Conservation (phyloP, 2,329 filamentous ascomycete genomes). For the Cercospora berteroae region DNA sequence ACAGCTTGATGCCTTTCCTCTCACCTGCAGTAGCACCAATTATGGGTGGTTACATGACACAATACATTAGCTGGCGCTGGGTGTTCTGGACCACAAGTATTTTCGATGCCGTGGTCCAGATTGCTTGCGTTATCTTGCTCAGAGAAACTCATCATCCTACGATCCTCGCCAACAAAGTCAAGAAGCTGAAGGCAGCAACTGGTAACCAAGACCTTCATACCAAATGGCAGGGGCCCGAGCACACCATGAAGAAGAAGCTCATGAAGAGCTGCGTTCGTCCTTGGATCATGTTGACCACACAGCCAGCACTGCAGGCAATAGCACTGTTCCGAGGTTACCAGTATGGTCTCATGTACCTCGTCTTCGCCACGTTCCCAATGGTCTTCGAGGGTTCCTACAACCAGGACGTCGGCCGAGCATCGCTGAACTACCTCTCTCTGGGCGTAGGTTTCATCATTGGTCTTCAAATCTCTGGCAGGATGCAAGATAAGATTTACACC, state of each 20-base stretch:
- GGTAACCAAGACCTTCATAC: conserved; percentile 28
- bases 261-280: conserved; percentile 30
- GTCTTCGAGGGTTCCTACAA: conserved; percentile 30
- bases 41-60: conserved; percentile 61
- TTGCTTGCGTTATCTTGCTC: conserved; percentile 66
- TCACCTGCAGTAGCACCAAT: conserved; percentile 53
- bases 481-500: conserved; percentile 27
- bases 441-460: conserved; percentile 54
- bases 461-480: conserved; percentile 27
- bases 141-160: conserved; percentile 64
- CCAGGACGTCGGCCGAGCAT: conserved; percentile 25
- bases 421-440: conserved; percentile 30
- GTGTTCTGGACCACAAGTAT: conserved; percentile 84
- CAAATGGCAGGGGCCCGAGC: conserved; percentile 27
- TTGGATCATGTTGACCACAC: conserved; percentile 30
- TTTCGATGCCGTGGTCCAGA: conserved; percentile 64
- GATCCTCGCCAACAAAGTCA: conserved; percentile 58
- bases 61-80: conserved; percentile 70
- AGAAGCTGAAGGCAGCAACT: conserved; percentile 47
- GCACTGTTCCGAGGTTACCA: conserved; percentile 28
- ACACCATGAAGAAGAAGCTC: conserved; percentile 27
- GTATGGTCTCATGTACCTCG: conserved; percentile 32
- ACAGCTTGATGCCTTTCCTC: conserved; percentile 33
- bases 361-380: conserved; percentile 28
- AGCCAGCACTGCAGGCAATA: conserved; percentile 29